Percentiles rank a stretch among this genome's conserved stretches.
Evolutionary conservation across 305 asterid species (phyloP).

Genomic region (Solanum hybrid): DNA sequence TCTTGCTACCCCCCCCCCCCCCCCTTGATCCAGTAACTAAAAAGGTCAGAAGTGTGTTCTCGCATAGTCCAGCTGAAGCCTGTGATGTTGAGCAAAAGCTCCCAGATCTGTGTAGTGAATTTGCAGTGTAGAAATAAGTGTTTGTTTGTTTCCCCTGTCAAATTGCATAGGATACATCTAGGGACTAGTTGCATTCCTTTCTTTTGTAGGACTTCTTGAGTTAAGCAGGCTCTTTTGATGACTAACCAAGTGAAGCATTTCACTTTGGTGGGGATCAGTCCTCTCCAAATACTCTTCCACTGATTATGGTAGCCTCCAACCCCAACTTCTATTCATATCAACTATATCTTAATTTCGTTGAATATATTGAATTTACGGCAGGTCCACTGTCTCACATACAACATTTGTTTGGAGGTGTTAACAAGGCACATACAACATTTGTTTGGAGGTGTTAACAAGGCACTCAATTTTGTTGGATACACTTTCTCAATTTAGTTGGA

Average conservation of each 20-base stretch:
- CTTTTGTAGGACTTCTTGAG: not conserved
- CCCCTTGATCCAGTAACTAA: not conserved
- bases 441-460: not conserved
- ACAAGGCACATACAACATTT: not conserved
- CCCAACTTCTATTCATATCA: not conserved
- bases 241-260: not conserved
- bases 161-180: not conserved
- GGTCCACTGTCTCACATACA: not conserved
- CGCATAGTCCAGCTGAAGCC: not conserved
- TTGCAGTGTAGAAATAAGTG: not conserved
- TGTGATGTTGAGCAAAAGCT: not conserved
- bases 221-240: not conserved
- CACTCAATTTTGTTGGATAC: not conserved
- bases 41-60: not conserved
- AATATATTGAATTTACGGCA: not conserved
- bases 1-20: not conserved
- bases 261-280: not conserved
- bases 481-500: not conserved
- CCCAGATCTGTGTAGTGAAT: not conserved
- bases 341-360: not conserved
- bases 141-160: not conserved
- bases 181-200: not conserved
- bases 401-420: not conserved
- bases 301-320: not conserved
- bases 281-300: not conserved